These are phyloP conservation scores for Aeschynomene evenia DNA, from an alignment of 306 rosid genomes.

Conservation along the genomic window DNA sequence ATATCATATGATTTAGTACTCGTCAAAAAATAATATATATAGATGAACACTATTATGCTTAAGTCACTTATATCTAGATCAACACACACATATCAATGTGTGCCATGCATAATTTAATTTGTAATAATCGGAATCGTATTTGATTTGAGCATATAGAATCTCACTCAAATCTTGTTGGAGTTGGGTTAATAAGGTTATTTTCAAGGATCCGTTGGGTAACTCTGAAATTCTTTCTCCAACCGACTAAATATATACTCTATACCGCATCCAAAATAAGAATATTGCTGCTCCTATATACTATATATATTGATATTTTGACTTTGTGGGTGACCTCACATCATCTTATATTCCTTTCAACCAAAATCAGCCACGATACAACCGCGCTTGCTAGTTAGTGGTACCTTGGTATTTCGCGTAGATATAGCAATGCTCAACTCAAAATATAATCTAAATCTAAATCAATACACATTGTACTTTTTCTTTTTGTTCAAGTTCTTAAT, in stretches of 20 bases:
- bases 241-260: too few species aligned
- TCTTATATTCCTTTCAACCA: neutral
- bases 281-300: too few species aligned
- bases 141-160: neutral
- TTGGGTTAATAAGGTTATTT: neutral
- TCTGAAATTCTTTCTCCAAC: neutral
- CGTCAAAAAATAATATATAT: neutral
- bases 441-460: too few species aligned
- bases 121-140: neutral
- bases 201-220: neutral
- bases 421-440: neutral
- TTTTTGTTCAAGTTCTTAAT: neutral
- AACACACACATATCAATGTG: neutral
- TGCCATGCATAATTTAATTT: neutral
- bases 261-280: neutral
- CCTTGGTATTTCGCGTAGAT: neutral
- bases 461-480: neutral
- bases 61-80: neutral
- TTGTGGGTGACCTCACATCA: neutral
- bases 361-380: neutral
- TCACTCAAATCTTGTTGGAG: slow-evolving; percentile 15
- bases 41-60: neutral
- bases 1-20: slow-evolving; percentile 3
- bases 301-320: neutral
- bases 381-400: neutral